phyloP scores from a whole-genome alignment of 1,284 basidiomycete genomes.

The Austroboletus novae-zelandiae region DNA sequence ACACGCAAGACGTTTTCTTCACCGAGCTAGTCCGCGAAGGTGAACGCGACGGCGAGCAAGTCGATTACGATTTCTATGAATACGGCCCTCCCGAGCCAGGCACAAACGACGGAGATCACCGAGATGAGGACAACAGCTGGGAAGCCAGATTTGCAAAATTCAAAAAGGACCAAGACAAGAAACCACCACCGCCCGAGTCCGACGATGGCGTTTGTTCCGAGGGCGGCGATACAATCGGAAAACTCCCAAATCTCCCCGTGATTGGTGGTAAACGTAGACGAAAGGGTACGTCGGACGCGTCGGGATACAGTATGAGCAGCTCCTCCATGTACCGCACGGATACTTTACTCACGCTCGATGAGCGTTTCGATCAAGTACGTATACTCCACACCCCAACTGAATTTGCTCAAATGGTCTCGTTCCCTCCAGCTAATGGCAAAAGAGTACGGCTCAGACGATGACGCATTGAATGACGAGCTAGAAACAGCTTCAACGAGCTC shows the following conservation, averaged over 20 bases:
- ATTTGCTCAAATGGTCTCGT: slow-evolving; percentile 3
- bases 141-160: slow-evolving; percentile 77
- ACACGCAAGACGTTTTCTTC: slow-evolving; percentile 72
- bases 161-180: slow-evolving; percentile 52
- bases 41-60: slow-evolving; percentile 51
- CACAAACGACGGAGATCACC: slow-evolving; percentile 13
- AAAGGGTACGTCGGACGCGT: slow-evolving; percentile 78
- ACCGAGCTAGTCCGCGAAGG: slow-evolving; percentile 72
- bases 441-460: slow-evolving; percentile 69
- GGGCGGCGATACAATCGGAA: slow-evolving; percentile 77
- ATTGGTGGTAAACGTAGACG: slow-evolving; percentile 75
- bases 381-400: neutral
- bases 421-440: slow-evolving; percentile 59
- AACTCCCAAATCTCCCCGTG: slow-evolving; percentile 69
- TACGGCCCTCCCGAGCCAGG: slow-evolving; percentile 40
- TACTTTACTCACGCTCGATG: slow-evolving; percentile 85
- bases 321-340: slow-evolving; percentile 95
- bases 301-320: slow-evolving; percentile 95
- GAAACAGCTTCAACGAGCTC: slow-evolving; percentile 36
- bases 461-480: slow-evolving; percentile 38
- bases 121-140: slow-evolving; percentile 51
- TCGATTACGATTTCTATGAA: slow-evolving; percentile 72
- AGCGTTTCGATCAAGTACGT: slow-evolving; percentile 88
- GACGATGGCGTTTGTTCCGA: slow-evolving; percentile 61
- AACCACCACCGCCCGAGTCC: slow-evolving; percentile 40